Evolutionary conservation across 768 basidiomycete species (phyloP).

Genomic region (Leccinellum albellum): DNA sequence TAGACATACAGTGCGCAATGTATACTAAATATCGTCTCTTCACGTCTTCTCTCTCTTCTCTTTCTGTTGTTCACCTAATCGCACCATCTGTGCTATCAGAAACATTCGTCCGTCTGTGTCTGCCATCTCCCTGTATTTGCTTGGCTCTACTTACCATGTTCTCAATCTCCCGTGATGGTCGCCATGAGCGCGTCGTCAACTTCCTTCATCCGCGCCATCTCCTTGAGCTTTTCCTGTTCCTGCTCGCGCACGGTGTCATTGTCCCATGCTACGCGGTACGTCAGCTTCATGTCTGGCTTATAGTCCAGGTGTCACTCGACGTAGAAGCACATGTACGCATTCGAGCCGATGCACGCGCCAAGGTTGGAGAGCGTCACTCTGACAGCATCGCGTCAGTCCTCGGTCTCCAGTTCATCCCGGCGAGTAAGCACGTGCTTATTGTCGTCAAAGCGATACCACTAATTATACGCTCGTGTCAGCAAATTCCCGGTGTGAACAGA

Average conservation of each 20-base stretch:
- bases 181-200: constrained; percentile 66
- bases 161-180: constrained; percentile 29
- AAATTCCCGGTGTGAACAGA: no score
- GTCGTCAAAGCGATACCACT: constrained; percentile 96
- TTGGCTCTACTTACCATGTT: not conserved
- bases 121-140: not conserved
- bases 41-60: no score
- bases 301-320: constrained; percentile 88
- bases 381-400: not conserved
- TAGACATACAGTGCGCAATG: constrained; percentile 13
- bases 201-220: constrained; percentile 53
- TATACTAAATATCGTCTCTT: constrained; percentile 5
- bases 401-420: not conserved
- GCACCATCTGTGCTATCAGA: not conserved
- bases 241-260: constrained; percentile 61
- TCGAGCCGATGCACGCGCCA: constrained; percentile 62
- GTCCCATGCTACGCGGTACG: constrained; percentile 63
- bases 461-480: not conserved
- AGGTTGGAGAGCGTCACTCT: constrained; percentile 74
- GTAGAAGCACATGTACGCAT: constrained; percentile 94
- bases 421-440: constrained; percentile 61
- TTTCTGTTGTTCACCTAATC: not conserved
- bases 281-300: constrained; percentile 63
- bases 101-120: not conserved
- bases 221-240: constrained; percentile 50